Conservation (phyloP, 306 rosid species). For the Quercus alba region DNA sequence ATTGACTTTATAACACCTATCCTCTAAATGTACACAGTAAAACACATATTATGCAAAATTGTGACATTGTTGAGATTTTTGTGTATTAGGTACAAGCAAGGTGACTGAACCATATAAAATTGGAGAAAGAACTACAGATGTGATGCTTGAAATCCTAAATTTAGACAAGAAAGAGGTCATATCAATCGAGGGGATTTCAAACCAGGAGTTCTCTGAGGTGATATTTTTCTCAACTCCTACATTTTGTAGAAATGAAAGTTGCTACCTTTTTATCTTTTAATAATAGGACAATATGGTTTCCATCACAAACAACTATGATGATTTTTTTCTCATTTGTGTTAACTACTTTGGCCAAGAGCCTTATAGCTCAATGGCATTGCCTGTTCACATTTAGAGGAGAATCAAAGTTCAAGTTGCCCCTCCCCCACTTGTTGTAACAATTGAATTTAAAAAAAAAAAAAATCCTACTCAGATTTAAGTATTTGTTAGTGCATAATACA, state of each 20-base stretch:
- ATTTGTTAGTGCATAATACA: not conserved
- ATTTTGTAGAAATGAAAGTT: not conserved
- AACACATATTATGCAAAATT: slow-evolving; percentile 12
- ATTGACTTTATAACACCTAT: slow-evolving; percentile 19
- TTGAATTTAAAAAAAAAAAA: no score
- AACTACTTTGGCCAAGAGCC: not conserved
- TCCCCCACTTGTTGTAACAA: no score
- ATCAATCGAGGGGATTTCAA: slow-evolving; percentile 70
- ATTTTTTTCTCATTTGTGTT: not conserved
- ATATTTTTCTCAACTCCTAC: not conserved
- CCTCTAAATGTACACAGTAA: slow-evolving; percentile 2
- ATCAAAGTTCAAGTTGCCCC: no score
- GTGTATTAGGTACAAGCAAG: slow-evolving; percentile 78
- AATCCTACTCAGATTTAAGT: not conserved
- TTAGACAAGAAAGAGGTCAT: slow-evolving; percentile 76
- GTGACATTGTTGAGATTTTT: slow-evolving; percentile 17
- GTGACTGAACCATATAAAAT: slow-evolving; percentile 63
- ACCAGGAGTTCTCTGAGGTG: slow-evolving; percentile 90
- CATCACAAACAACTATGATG: not conserved
- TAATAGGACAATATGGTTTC: not conserved
- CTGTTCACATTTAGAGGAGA: no score
- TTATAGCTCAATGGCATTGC: no score
- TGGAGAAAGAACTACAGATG: slow-evolving; percentile 61
- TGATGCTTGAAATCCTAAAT: slow-evolving; percentile 79
- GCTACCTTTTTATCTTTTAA: not conserved